Evolutionary conservation across 305 asterid species (phyloP), one percentile per base, ranked within the genome.

Genomic region (Nicotiana rustica): DNA sequence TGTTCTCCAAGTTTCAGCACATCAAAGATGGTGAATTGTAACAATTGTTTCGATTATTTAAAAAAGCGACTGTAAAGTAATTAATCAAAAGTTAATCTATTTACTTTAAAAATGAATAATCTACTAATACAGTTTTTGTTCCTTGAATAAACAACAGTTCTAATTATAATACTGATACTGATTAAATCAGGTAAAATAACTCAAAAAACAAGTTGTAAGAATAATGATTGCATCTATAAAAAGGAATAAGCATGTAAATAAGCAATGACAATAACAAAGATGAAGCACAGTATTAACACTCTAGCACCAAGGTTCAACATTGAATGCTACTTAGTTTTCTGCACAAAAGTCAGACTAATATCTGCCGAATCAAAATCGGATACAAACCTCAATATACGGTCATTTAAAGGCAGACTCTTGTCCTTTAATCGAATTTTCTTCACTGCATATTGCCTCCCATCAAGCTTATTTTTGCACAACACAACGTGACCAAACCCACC

Each of bases 401-500:
- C 99, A 92, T 93, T 89, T 85, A 94, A 88, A 70, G 99, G 97
- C 76, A 85, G 91, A 83, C 90, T 91, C 90, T 95, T 90, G 86
- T 92, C 99, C 94, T 96, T 96, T 71, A 96, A 87, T 19, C 88
- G 97, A 83, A 96, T 96, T 91, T 93, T 95, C 92, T 96, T 96
- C 82, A 96, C 92, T 79, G 99, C 99, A 88, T 96, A 96, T 79
- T 96, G 99, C 81, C 98, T 87, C 70, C 99, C 99, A 85, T 96
- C 99, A 81, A 95, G 89, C 92, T 96, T 96, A 90, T 96, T 96
- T 92, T 93, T 95, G 92, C 99, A 96, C 77, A 96, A 85, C 86
- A 96, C 96, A 81, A 96, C 99, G 61, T 91, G 98, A 85, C 99
- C 99, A 88, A 95, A 96, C 81, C 99, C 99, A 85, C 99, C 99